Evolutionary conservation across 73 alveolate genomes (phyloP), one percentile per base, ranked within the genome.

Genomic region (Uronychia setigera): DNA sequence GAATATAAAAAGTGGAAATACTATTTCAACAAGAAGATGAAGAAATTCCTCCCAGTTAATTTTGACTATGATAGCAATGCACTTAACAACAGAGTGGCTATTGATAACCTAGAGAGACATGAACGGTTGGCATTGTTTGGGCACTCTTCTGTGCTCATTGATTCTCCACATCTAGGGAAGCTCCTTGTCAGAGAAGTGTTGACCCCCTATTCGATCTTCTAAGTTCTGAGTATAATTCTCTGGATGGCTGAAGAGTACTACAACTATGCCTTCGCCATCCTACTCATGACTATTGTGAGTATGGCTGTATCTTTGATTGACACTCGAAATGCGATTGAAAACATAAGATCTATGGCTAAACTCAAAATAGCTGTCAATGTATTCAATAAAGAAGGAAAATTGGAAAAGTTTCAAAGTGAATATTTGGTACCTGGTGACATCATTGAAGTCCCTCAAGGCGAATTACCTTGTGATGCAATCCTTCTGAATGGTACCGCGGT

Each of bases 171-270:
- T 25, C 57, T 67, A 31, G 26, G 87, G 1, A 33, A 35, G 58
- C 81, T 93, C 29, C 83, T 93, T 13, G 29, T 91, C 0, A 76
- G 77, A 9, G 96, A 94, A 81, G 85, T 96, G 31, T 81, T 96
- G 28, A 81, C 92, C 33, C 98, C 99, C 29, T 95, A 94, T 84
- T 96, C 88, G 81, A 58, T 95, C 59, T 95, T 92, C 89, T 87
- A 97, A 82, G 90, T 95, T 33, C 94, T 86, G 85, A 88, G 96
- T n/a, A 77, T 92, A 1, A 60, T 88, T 26, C 83, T 96, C 34
- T 97, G 99, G 99, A 84, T 79, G 46, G 67, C 91, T 0, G 99
- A 96, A 33, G 96, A 89, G 33, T 97, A 96, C 84, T 58, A 87
- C 57, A 82, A 83, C 34, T 97, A 95, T 88, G 98, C 99, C 60